phyloP scores from a whole-genome alignment of 495 filamentous ascomycete genomes.

The Echria macrotheca region DNA sequence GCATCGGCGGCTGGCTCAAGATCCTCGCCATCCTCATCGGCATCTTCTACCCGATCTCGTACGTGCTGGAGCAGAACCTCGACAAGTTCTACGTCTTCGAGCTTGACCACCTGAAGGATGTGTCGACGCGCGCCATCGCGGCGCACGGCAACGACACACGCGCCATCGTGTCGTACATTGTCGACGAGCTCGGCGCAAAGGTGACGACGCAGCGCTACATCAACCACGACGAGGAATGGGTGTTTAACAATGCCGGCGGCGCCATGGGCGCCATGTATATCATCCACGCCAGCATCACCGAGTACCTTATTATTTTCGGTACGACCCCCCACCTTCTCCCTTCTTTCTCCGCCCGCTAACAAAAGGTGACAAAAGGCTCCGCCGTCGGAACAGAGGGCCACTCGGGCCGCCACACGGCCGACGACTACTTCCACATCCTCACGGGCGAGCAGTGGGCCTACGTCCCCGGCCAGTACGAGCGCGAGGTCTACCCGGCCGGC shows the following conservation, averaged over 20 bases:
- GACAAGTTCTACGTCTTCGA: conserved; percentile 75
- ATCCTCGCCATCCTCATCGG: conserved; percentile 57
- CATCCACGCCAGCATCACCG: conserved; percentile 76
- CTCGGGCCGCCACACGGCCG: conserved; percentile 77
- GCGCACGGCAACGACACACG: conserved; percentile 66
- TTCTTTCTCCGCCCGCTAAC: background rate
- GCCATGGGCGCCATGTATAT: conserved; percentile 90
- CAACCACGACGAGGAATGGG: conserved; percentile 59
- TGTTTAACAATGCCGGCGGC: conserved; percentile 75
- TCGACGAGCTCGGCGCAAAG: conserved; percentile 45
- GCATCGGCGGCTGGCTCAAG: conserved; percentile 41
- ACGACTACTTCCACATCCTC: conserved; percentile 92
- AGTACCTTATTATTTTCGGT: conserved; percentile 79
- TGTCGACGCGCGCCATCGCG: conserved; percentile 59
- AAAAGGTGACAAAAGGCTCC: conserved; percentile 43
- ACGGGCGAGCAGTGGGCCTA: conserved; percentile 67
- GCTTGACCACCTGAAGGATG: conserved; percentile 59
- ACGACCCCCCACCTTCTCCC: conserved; percentile 11
- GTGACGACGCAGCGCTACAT: conserved; percentile 41
- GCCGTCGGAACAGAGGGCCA: conserved; percentile 86
- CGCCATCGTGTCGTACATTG: conserved; percentile 61
- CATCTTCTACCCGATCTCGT: conserved; percentile 53
- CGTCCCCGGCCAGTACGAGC: conserved; percentile 61
- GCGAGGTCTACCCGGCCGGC: conserved; percentile 70
- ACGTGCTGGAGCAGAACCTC: conserved; percentile 61